Conservation (phyloP, 257 asterid genomes). For the Cinchona pubescens region DNA sequence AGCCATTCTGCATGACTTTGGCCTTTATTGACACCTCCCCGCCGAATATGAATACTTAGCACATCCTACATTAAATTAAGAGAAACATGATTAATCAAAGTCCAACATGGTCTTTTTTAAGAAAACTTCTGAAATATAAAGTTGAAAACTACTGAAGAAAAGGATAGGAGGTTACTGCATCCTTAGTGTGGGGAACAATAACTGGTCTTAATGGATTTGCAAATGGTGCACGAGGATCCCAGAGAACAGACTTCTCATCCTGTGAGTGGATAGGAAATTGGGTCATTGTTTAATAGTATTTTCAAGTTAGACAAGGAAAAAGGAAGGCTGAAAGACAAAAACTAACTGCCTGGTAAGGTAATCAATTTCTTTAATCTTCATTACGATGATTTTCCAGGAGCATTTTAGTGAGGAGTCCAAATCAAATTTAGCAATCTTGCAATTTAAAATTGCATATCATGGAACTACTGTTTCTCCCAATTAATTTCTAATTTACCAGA, state of each 20-base stretch:
- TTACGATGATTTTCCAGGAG: not conserved
- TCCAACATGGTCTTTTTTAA: not conserved
- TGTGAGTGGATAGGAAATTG: conserved; percentile 19
- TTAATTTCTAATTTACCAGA: not conserved
- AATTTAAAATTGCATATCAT: conserved; percentile 1
- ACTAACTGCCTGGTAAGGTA: not conserved
- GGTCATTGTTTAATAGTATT: not conserved
- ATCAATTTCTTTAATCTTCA: not conserved
- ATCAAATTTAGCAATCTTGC: not conserved
- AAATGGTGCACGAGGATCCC: conserved; percentile 68
- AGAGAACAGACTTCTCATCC: conserved; percentile 53
- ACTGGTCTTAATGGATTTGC: conserved; percentile 58
- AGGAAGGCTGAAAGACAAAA: not conserved
- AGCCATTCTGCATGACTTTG: conserved; percentile 93
- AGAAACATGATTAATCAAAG: conserved; percentile 9
- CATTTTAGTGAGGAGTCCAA: not conserved
- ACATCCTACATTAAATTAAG: conserved; percentile 54
- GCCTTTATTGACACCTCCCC: conserved; percentile 74
- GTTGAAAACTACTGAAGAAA: conserved; percentile 8
- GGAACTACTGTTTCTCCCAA: not conserved
- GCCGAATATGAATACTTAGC: conserved; percentile 59
- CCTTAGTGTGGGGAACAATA: conserved; percentile 67
- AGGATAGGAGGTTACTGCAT: conserved; percentile 43
- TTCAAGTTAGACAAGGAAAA: not conserved
- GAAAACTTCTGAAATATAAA: conserved; percentile 5